Base-by-base conservation (phyloP, 106 monocot genomes). In the Ottelia alismoides region DNA sequence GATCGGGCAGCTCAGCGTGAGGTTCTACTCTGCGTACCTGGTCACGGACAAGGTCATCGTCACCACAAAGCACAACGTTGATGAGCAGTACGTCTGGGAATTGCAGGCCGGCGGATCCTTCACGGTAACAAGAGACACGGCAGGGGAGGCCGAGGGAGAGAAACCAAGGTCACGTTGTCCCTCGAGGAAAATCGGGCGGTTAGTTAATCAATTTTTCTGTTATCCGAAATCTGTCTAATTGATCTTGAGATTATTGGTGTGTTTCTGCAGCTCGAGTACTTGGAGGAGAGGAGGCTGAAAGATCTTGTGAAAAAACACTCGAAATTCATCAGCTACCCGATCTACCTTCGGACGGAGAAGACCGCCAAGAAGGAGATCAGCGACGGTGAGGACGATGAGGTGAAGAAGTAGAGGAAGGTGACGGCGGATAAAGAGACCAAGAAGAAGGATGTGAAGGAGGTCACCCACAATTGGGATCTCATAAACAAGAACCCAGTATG, bases 51-150 rank as follows among this genome's bases (percentile, higher is more conserved):
- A 56, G 31, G 56, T 56, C 3, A 22, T 56, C 26, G 62, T 62
- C 2, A 62, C 50, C 22, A 31, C 62, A 7, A 62, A 62, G 31
- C 62, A 62, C 50, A 62, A 62, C 24, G 62, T 50, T 47, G 51
- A 62, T 28, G 62, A 62, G 30, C 62, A 62, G 62, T 62, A 62
- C 51, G 24, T 62, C 12, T 62, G 62, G 62, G 62, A 51, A 31
- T 62, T 51, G 21, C 62, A 62, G 31, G 62, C 62, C 22, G 62
- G 62, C 17, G 62, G 62, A 11, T 62, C 62, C 23, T 62, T 62
- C 18, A 32, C 62, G 2, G 51, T 62, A 1, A 51, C 62, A n/a
- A 50, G 62, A 22, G 62, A 62, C 25, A 32, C 27, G 30, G 22
- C 24, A 51, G 62, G 62, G 0, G 62, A 62, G 27, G 35, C 35